Evolutionary conservation across 2,329 filamentous ascomycete species (phyloP).

Genomic region (Arachnopeziza araneosa): DNA sequence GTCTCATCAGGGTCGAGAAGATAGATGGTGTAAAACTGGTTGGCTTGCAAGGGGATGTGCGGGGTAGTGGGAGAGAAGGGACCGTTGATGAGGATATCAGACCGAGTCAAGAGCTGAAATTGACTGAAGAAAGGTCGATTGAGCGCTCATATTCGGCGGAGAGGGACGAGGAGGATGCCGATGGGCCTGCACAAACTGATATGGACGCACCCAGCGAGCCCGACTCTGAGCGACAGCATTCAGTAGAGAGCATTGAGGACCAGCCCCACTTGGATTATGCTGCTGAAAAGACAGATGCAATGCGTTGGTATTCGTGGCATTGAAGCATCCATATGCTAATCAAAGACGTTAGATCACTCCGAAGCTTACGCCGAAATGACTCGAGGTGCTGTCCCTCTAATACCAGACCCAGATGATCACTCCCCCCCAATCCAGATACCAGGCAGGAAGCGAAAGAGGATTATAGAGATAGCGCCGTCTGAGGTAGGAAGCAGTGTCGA

Average conservation of each 20-base stretch:
- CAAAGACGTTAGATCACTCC: background rate
- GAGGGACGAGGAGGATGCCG: background rate
- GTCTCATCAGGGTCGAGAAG: background rate
- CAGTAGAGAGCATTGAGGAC: background rate
- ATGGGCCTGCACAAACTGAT: background rate
- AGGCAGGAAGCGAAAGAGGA: constrained; percentile 6
- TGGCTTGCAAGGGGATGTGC: background rate
- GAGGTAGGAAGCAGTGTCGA: constrained; percentile 9
- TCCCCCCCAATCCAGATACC: constrained; percentile 2
- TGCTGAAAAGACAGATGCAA: background rate
- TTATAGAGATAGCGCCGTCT: constrained; percentile 10
- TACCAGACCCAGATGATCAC: constrained; percentile 1
- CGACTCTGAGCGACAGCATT: background rate
- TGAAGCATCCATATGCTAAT: background rate
- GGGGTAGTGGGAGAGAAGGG: background rate
- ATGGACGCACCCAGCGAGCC: background rate
- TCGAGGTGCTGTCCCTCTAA: constrained; percentile 5
- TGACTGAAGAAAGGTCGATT: background rate
- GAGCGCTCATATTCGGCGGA: background rate
- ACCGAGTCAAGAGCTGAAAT: background rate
- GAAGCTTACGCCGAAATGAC: constrained; percentile 12
- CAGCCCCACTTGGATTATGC: background rate
- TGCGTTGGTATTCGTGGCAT: background rate
- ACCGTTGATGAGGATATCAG: background rate
- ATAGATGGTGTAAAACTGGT: background rate